Evolutionary conservation across 192 early-diverging fungal genomes (phyloP).

Genomic region (Coemansia sp.): DNA sequence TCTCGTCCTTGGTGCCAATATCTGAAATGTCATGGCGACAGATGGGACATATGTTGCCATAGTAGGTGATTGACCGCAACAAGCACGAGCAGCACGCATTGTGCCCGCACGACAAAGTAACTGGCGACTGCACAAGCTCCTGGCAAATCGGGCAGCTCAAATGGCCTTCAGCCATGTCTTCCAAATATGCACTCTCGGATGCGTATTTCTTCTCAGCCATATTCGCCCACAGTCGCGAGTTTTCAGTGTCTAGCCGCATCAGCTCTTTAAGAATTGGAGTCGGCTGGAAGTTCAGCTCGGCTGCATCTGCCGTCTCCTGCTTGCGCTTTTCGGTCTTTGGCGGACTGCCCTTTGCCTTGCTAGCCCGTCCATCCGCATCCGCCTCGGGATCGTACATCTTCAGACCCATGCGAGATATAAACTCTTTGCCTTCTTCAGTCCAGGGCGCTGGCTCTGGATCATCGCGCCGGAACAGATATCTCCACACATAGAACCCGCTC

Average conservation of each 20-base stretch:
- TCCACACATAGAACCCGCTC: constrained; percentile 58
- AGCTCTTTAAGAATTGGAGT: constrained; percentile 21
- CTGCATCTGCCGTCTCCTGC: not conserved
- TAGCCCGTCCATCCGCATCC: not conserved
- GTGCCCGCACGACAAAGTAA: constrained; percentile 45
- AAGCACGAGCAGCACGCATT: constrained; percentile 44
- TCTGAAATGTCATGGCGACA: constrained; percentile 30
- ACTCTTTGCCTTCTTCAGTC: constrained; percentile 55
- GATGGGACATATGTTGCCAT: constrained; percentile 36
- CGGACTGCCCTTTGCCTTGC: not conserved
- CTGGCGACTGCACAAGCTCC: constrained; percentile 40
- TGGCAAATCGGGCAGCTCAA: constrained; percentile 48
- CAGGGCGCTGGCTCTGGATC: constrained; percentile 65
- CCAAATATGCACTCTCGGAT: constrained; percentile 28
- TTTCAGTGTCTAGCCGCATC: constrained; percentile 39
- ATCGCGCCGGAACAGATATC: constrained; percentile 62
- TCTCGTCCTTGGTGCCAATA: constrained; percentile 17
- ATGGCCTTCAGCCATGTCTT: constrained; percentile 23
- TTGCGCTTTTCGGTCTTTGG: constrained; percentile 1
- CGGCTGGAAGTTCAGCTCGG: constrained; percentile 4
- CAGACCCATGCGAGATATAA: constrained; percentile 50
- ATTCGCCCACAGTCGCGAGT: constrained; percentile 37
- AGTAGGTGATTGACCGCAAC: constrained; percentile 24
- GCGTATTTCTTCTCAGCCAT: constrained; percentile 11
- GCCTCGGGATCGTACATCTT: constrained; percentile 31